phyloP scores from a whole-genome alignment of 208 protist species.

The Trypanosomatidae sp. region DNA sequence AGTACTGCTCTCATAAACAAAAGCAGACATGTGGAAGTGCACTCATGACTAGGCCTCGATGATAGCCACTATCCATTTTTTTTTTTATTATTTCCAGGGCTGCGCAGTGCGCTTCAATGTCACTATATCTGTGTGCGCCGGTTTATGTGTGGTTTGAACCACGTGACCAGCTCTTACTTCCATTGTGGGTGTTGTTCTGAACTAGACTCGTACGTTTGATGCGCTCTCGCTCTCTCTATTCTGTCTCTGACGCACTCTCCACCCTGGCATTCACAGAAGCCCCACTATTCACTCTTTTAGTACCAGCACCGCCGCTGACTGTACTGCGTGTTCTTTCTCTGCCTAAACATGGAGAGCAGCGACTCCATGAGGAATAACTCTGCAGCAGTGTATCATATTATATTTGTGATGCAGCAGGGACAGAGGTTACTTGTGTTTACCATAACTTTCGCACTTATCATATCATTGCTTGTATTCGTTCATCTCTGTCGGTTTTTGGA shows the following conservation, averaged over 20 bases:
- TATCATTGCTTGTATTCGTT: not conserved
- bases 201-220: not conserved
- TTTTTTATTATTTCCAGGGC: not conserved
- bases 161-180: not conserved
- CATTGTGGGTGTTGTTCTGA: not conserved
- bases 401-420: not conserved
- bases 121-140: not conserved
- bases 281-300: not conserved
- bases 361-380: not conserved
- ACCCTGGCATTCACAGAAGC: not conserved
- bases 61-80: not conserved
- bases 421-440: not conserved
- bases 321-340: not conserved
- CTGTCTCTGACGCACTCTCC: not conserved
- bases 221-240: not conserved
- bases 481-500: not conserved
- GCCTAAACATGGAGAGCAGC: not conserved
- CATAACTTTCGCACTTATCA: not conserved
- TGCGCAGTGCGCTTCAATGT: not conserved
- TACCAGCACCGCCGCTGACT: not conserved
- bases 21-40: not conserved
- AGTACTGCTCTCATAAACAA: not conserved
- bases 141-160: not conserved
- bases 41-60: not conserved
- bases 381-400: not conserved